Evolutionary conservation across 2,329 filamentous ascomycete genomes (phyloP).

Genomic region (Corniculantispora saksenae): DNA sequence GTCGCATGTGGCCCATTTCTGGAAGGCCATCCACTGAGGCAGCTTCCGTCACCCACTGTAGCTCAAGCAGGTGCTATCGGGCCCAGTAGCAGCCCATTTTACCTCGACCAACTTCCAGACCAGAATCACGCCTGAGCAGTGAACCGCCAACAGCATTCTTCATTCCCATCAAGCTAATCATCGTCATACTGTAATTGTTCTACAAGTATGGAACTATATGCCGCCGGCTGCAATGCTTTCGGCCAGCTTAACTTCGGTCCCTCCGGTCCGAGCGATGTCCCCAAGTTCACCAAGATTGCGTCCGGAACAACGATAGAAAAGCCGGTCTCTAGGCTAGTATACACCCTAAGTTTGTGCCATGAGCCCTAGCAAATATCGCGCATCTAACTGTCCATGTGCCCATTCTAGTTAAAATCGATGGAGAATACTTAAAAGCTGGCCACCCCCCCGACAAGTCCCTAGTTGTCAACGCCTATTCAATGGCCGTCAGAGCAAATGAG

Average conservation of each 20-base stretch:
- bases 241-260: conserved; percentile 49
- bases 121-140: not conserved
- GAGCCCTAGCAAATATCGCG: not conserved
- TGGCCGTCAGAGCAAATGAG: not conserved
- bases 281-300: conserved; percentile 46
- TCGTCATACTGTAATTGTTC: not conserved
- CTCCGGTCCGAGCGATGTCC: conserved; percentile 38
- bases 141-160: not conserved
- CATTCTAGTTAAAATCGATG: conserved; percentile 26
- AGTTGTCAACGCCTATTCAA: not conserved
- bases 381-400: not conserved
- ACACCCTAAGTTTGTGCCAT: conserved; percentile 47
- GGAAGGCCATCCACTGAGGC: not conserved
- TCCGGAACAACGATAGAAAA: conserved; percentile 35
- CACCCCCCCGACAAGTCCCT: not conserved
- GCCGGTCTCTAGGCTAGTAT: conserved; percentile 41
- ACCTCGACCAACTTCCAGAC: not conserved
- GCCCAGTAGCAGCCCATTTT: not conserved
- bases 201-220: conserved; percentile 52
- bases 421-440: conserved; percentile 26
- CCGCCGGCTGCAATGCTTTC: conserved; percentile 61
- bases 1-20: no score
- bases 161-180: not conserved
- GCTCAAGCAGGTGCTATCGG: not conserved
- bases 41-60: not conserved